These are phyloP conservation scores for Tulasnella sp. DNA, from an alignment of 768 basidiomycete species.

Conservation along the genomic window DNA sequence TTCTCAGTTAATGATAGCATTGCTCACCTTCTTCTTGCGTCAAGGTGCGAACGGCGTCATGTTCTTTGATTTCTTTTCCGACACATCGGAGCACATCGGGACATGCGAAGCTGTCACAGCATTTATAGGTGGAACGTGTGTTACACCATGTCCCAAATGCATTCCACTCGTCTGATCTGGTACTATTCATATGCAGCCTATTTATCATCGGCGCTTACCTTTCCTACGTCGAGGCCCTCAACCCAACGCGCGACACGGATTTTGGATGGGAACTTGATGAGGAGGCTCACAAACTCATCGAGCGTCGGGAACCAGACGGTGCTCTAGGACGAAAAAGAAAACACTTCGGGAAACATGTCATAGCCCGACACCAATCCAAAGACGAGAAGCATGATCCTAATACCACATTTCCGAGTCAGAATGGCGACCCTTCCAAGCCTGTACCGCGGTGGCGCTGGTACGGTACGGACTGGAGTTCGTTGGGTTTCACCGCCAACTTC, in stretches of 20 bases:
- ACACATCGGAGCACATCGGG: slow-evolving; percentile 7
- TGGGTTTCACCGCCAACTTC: slow-evolving; percentile 18
- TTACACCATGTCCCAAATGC: no score
- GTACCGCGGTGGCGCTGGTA: slow-evolving; percentile 17
- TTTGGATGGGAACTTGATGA: slow-evolving; percentile 17
- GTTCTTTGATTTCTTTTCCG: slow-evolving; percentile 17
- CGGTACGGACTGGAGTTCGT: slow-evolving; percentile 9
- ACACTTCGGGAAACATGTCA: slow-evolving; percentile 3
- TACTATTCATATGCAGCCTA: neutral
- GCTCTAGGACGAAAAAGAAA: slow-evolving; percentile 8
- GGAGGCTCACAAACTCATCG: neutral
- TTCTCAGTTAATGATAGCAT: neutral
- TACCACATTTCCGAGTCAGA: no score
- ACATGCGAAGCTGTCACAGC: slow-evolving; percentile 17
- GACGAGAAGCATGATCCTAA: no score
- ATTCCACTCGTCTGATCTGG: no score
- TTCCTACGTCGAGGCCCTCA: slow-evolving; percentile 18
- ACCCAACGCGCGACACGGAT: slow-evolving; percentile 16
- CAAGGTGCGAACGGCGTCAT: slow-evolving; percentile 16
- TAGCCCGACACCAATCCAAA: no score
- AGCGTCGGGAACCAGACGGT: neutral
- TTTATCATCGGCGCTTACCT: slow-evolving; percentile 19
- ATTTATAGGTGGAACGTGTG: slow-evolving; percentile 18
- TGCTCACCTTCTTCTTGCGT: neutral
- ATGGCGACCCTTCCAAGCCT: neutral